Evolutionary conservation across 176 grass and related monocot genomes (phyloP).

Genomic region (Otatea glauca): DNA sequence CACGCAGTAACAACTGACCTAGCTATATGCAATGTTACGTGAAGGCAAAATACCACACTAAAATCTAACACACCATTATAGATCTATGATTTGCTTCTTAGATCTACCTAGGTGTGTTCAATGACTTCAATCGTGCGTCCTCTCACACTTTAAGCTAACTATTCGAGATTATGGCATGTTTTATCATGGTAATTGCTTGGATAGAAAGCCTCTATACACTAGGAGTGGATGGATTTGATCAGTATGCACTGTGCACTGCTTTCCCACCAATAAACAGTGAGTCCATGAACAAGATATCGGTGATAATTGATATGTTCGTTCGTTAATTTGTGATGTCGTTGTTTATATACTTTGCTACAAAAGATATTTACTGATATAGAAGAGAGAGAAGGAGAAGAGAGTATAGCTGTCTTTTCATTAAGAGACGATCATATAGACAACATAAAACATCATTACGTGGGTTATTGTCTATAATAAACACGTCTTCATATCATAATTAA

Average conservation of each 20-base stretch:
- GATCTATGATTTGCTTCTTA: not conserved
- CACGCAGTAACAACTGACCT: no score
- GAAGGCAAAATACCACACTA: not conserved
- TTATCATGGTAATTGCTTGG: conserved; percentile 12
- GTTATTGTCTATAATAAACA: no score
- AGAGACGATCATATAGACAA: no score
- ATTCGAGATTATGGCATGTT: conserved; percentile 26
- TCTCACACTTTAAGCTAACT: conserved; percentile 5
- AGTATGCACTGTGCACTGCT: conserved; percentile 12
- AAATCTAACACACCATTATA: not conserved
- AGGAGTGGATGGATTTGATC: conserved; percentile 21
- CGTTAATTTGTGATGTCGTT: not conserved
- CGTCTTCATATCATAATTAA: no score
- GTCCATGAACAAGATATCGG: not conserved
- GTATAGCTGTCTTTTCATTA: no score
- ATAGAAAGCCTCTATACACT: not conserved
- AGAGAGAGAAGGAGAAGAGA: no score
- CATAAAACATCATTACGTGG: no score
- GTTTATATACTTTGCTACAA: no score
- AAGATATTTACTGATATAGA: no score
- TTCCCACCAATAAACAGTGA: conserved; percentile 19
- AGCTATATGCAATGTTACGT: conserved; percentile 10
- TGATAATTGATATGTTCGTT: not conserved
- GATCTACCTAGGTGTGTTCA: not conserved
- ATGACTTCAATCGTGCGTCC: not conserved